Evolutionary conservation across 2,329 filamentous ascomycete species (phyloP), one percentile per base, ranked within the genome.

Genomic region (Anisogramma anomala): DNA sequence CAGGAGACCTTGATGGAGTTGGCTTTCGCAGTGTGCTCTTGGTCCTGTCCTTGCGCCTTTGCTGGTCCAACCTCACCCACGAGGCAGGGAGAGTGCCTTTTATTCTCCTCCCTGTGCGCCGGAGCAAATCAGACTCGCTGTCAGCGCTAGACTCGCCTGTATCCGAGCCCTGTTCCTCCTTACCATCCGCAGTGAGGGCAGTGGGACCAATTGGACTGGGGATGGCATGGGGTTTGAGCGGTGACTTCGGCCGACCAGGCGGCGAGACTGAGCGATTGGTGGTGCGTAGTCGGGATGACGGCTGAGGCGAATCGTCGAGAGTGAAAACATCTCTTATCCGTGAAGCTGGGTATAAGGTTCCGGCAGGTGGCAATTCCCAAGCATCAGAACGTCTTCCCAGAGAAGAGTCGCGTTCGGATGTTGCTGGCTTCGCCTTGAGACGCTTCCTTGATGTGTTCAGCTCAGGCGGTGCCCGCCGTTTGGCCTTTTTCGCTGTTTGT

Each of bases 81-180:
- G 77, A 82, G n/a, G 77, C 77, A 28, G 77, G 77, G 33, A 81
- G 64, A 6, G 81, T 76, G 17, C 77, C 76, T 39, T 67, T 67
- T 35, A 81, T 74, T 38, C 65, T 64, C 39, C 58, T 67, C 26
- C 62, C 61, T 42, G 63, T 59, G 15, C 52, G 54, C 7, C 54
- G 56, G 19, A 63, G 60, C 10, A 60, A 52, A 18, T 71, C 65
- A 2, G 60, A 59, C 3, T 67, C 68, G 36, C 59, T 65, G 26
- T 59, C 58, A 8, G 61, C 59, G n/a, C 50, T 53, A 3, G 52
- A 35, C n/a, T 55, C 55, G 6, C 49, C 49, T 14, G 49, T 54
- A 18, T 44, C 47, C 1, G 18, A 34, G n/a, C 37, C 47, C 28
- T 42, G 9, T 6, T 41, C 42, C 4, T 31, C 39, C 22, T 45